A percentile compares a stretch with the other conserved stretches of the same genome.
Evolutionary conservation across 2,329 filamentous ascomycete genomes (phyloP).

Genomic region (Pseudocercospora vitis): DNA sequence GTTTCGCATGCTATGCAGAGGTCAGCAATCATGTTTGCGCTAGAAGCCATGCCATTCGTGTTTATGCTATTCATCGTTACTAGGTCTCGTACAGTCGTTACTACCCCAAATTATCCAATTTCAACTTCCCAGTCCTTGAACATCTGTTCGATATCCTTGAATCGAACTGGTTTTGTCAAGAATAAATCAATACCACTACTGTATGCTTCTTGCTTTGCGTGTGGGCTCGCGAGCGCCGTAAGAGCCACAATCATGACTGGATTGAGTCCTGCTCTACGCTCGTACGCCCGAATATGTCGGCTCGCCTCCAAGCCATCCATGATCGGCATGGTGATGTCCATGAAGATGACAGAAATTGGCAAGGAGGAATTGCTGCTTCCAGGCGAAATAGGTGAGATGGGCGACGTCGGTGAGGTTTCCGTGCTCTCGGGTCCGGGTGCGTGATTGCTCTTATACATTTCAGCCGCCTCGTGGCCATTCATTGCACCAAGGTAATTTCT

Average conservation of each 20-base stretch:
- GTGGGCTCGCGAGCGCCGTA: slow-evolving; percentile 31
- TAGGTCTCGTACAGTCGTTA: not conserved
- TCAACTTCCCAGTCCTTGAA: slow-evolving; percentile 10
- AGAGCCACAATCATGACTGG: slow-evolving; percentile 32
- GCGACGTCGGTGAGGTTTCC: not conserved
- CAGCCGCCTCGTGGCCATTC: slow-evolving; percentile 51
- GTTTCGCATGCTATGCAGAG: not conserved
- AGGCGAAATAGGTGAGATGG: not conserved
- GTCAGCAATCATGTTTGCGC: not conserved
- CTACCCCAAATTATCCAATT: not conserved
- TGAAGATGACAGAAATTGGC: slow-evolving; percentile 44
- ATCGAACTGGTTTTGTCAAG: slow-evolving; percentile 32
- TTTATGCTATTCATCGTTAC: not conserved
- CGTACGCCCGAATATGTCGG: slow-evolving; percentile 31
- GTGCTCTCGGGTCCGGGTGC: not conserved
- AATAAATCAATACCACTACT: slow-evolving; percentile 34
- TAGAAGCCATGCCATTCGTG: not conserved
- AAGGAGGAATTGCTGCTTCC: not conserved
- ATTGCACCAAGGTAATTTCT: slow-evolving; percentile 43
- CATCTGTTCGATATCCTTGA: slow-evolving; percentile 12
- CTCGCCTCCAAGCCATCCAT: slow-evolving; percentile 38
- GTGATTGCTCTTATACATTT: slow-evolving; percentile 7
- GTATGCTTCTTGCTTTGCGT: slow-evolving; percentile 32
- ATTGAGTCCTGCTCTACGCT: slow-evolving; percentile 21
- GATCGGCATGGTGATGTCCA: slow-evolving; percentile 45